A percentile compares a stretch with the other conserved stretches of the same genome.
These are phyloP conservation scores for Suhomyces maxii DNA, from an alignment of 1,139 yeast genomes.

Conservation along the genomic window DNA sequence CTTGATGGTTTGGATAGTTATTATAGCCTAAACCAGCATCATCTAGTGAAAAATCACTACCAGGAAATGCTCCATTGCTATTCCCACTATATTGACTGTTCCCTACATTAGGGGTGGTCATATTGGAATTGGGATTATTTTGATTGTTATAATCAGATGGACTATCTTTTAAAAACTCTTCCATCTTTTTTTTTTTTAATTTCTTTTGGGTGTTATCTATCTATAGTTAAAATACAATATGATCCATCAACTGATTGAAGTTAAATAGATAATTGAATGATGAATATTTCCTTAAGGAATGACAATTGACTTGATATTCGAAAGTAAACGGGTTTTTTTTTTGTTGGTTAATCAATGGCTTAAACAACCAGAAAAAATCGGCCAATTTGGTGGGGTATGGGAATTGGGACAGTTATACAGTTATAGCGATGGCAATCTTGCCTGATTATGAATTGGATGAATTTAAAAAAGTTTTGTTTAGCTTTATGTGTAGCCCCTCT, in stretches of 20 bases:
- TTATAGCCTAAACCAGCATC: slow-evolving; percentile 3
- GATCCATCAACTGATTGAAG: neutral
- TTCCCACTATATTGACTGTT: slow-evolving; percentile 7
- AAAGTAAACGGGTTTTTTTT: neutral
- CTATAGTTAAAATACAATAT: neutral
- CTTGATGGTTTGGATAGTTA: slow-evolving; percentile 1
- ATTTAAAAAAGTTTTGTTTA: neutral
- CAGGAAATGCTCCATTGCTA: slow-evolving; percentile 2
- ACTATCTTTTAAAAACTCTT: slow-evolving; percentile 40
- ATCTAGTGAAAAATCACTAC: slow-evolving; percentile 8
- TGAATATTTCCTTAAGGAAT: neutral
- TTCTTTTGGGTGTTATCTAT: too few relatives aligned
- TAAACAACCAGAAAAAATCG: neutral
- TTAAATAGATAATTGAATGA: neutral
- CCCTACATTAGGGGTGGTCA: slow-evolving; percentile 8
- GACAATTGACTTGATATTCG: neutral
- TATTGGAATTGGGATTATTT: slow-evolving; percentile 5
- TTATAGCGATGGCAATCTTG: too few relatives aligned
- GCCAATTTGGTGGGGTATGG: neutral
- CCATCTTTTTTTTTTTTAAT: slow-evolving; percentile 25
- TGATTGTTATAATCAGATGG: slow-evolving; percentile 28
- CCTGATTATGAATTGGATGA: too few relatives aligned
- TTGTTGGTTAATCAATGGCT: neutral
- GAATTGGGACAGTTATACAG: neutral
- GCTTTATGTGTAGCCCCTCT: slow-evolving; percentile 5